Percentiles rank a stretch among this genome's conserved stretches.
These are phyloP conservation scores for Arabidopsis suecica DNA, from an alignment of 345 rosid genomes.

Conservation along the genomic window DNA sequence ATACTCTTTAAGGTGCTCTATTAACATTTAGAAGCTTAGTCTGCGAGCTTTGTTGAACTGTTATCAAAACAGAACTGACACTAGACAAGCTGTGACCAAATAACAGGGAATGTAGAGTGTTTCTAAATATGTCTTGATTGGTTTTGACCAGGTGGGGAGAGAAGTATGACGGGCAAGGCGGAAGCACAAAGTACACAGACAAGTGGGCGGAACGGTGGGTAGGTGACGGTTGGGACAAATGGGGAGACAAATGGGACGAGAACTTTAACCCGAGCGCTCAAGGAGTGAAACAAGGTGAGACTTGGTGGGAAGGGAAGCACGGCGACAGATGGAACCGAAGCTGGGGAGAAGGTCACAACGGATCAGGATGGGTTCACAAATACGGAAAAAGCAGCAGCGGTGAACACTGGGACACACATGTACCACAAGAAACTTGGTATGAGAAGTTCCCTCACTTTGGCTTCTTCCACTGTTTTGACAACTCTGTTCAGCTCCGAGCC, in stretches of 20 bases:
- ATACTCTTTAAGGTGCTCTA: background rate
- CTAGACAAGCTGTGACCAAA: background rate
- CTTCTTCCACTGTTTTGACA: slow-evolving; percentile 87
- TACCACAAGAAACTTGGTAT: slow-evolving; percentile 82
- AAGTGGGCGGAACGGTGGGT: slow-evolving; percentile 94
- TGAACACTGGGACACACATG: slow-evolving; percentile 93
- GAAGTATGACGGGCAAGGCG: slow-evolving; percentile 85
- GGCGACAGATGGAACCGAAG: slow-evolving; percentile 93
- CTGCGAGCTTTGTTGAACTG: background rate
- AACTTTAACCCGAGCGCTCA: slow-evolving; percentile 68
- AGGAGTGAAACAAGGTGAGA: slow-evolving; percentile 97
- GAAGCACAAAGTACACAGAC: slow-evolving; percentile 88
- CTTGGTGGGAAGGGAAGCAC: slow-evolving; percentile 91
- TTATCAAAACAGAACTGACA: background rate
- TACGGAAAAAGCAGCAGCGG: slow-evolving; percentile 96
- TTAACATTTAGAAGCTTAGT: background rate
- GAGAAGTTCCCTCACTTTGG: slow-evolving; percentile 96
- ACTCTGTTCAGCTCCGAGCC: slow-evolving; percentile 81
- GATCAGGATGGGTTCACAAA: slow-evolving; percentile 96
- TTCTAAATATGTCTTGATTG: slow-evolving; percentile 25
- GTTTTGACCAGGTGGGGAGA: slow-evolving; percentile 83
- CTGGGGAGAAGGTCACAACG: slow-evolving; percentile 91
- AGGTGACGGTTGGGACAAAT: slow-evolving; percentile 86
- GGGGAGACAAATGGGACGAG: slow-evolving; percentile 99
- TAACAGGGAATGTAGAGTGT: background rate